These are phyloP conservation scores for Lanmaoa rubissima DNA, from an alignment of 768 basidiomycete species.

Conservation along the genomic window DNA sequence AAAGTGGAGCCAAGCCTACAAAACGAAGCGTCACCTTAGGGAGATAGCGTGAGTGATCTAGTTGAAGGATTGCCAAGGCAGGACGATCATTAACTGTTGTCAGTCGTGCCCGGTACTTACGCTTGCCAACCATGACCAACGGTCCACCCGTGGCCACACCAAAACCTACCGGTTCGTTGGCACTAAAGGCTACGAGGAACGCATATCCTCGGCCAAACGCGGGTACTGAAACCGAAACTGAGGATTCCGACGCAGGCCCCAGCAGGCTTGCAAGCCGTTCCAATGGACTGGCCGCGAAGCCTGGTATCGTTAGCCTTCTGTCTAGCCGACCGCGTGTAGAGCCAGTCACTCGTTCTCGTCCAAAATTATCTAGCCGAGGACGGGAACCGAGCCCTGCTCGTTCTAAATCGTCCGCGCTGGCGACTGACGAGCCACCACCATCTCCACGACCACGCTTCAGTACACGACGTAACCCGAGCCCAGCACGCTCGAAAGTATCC, in stretches of 20 bases:
- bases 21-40: conserved; percentile 70
- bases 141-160: conserved; percentile 32
- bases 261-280: conserved; percentile 25
- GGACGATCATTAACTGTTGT: conserved; percentile 27
- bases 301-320: conserved; percentile 40
- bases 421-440: conserved; percentile 23
- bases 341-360: conserved; percentile 24
- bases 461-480: conserved; percentile 40
- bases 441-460: conserved; percentile 36
- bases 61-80: conserved; percentile 9
- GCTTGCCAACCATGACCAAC: conserved; percentile 58
- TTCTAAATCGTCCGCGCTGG: conserved; percentile 24
- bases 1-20: conserved; percentile 68
- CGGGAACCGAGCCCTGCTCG: conserved; percentile 34
- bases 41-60: conserved; percentile 72
- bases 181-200: conserved; percentile 29
- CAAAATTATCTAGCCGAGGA: conserved; percentile 25
- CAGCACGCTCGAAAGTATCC: conserved; percentile 34
- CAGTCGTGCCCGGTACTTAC: conserved; percentile 81
- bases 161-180: conserved; percentile 28
- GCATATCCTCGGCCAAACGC: conserved; percentile 30
- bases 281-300: conserved; percentile 26
- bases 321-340: conserved; percentile 33
- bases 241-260: conserved; percentile 31
- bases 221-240: conserved; percentile 30